Evolutionary conservation across 2,329 filamentous ascomycete genomes (phyloP).

Genomic region (Setomelanomma holmii): DNA sequence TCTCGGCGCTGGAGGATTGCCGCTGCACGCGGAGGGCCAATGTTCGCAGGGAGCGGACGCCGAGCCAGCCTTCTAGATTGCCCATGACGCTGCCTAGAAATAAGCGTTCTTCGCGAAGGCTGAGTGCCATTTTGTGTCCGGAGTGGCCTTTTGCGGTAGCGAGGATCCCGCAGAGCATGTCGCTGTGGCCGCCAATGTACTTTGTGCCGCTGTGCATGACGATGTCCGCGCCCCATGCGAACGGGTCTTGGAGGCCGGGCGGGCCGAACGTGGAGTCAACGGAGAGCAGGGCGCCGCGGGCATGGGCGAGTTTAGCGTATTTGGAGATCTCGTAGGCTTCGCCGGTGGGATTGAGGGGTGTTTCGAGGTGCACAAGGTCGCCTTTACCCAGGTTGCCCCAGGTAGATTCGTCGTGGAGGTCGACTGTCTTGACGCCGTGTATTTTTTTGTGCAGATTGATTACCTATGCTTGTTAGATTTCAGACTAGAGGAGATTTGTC

Average conservation of each 20-base stretch:
- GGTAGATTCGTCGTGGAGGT: slow-evolving; percentile 63
- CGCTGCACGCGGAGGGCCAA: slow-evolving; percentile 81
- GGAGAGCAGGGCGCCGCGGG: slow-evolving; percentile 75
- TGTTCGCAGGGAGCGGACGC: slow-evolving; percentile 83
- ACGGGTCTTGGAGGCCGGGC: slow-evolving; percentile 86
- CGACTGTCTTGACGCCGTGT: slow-evolving; percentile 74
- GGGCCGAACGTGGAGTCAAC: slow-evolving; percentile 95
- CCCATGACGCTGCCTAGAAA: slow-evolving; percentile 86
- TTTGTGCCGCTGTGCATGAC: slow-evolving; percentile 95
- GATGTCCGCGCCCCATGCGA: slow-evolving; percentile 79
- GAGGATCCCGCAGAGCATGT: slow-evolving; percentile 88
- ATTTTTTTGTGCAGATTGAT: slow-evolving; percentile 76
- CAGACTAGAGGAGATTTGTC: no score
- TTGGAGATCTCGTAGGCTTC: slow-evolving; percentile 75
- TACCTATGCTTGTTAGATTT: slow-evolving; percentile 50
- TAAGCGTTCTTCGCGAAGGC: slow-evolving; percentile 72
- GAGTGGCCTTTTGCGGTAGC: slow-evolving; percentile 60
- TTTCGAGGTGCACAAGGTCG: slow-evolving; percentile 91
- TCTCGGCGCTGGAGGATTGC: slow-evolving; percentile 74
- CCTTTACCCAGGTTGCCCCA: slow-evolving; percentile 74
- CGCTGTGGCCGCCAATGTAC: slow-evolving; percentile 94
- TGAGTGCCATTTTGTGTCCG: slow-evolving; percentile 46
- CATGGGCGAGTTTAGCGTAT: slow-evolving; percentile 76
- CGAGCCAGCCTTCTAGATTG: slow-evolving; percentile 89
- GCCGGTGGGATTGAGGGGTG: slow-evolving; percentile 89